A percentile compares a stretch with the other conserved stretches of the same genome.
These are phyloP conservation scores for Solioccasus polychromus DNA, from an alignment of 768 basidiomycete species.

Conservation along the genomic window DNA sequence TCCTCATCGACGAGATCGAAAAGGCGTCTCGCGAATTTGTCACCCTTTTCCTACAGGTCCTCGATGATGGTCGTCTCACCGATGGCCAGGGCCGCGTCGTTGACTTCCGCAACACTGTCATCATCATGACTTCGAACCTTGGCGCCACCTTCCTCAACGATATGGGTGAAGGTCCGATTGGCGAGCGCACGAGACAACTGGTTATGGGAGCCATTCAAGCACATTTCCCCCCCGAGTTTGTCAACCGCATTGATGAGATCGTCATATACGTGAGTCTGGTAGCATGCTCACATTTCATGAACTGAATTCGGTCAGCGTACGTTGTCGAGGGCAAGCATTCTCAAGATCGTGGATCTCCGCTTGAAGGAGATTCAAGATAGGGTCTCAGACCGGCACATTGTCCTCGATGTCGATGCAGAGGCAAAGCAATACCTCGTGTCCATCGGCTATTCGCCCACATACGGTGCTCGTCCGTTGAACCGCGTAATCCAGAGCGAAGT, in stretches of 20 bases:
- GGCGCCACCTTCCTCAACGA: slow-evolving; percentile 78
- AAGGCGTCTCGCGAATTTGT: slow-evolving; percentile 81
- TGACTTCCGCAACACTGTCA: slow-evolving; percentile 88
- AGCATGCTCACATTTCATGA: neutral
- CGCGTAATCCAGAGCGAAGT: slow-evolving; percentile 90
- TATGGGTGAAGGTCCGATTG: slow-evolving; percentile 69
- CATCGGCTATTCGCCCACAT: slow-evolving; percentile 74
- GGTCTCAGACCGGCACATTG: slow-evolving; percentile 77
- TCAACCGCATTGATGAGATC: slow-evolving; percentile 87
- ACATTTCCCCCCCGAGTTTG: slow-evolving; percentile 91
- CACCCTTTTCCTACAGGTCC: slow-evolving; percentile 75
- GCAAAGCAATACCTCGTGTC: slow-evolving; percentile 76
- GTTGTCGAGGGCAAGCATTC: slow-evolving; percentile 71
- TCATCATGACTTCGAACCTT: slow-evolving; percentile 93
- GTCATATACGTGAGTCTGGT: slow-evolving; percentile 56
- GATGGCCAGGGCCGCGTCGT: slow-evolving; percentile 90
- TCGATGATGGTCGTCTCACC: slow-evolving; percentile 90
- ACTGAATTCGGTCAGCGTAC: slow-evolving; percentile 52
- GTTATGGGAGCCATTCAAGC: slow-evolving; percentile 78
- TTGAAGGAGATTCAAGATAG: slow-evolving; percentile 83
- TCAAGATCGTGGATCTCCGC: slow-evolving; percentile 87
- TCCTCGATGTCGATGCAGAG: slow-evolving; percentile 68
- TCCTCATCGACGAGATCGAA: slow-evolving; percentile 87
- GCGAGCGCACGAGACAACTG: slow-evolving; percentile 51
- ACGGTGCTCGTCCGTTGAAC: slow-evolving; percentile 91